Evolutionary conservation across 768 basidiomycete genomes (phyloP).

Genomic region (Kwoniella europaea): DNA sequence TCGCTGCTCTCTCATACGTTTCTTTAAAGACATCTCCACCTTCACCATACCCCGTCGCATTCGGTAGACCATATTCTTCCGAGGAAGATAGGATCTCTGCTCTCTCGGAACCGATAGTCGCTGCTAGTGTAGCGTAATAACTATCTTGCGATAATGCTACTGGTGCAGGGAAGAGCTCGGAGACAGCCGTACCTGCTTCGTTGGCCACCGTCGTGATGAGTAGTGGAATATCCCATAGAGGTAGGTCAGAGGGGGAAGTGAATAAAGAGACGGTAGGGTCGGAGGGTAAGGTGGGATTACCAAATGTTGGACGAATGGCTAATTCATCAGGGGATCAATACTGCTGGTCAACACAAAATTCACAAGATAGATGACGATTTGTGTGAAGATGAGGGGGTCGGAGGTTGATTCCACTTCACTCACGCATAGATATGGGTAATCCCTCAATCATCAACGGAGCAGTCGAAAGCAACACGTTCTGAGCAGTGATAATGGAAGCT

Average conservation of each 20-base stretch:
- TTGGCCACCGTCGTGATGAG: constrained; percentile 73
- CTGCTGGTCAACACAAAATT: too few species aligned
- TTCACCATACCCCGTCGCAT: not conserved
- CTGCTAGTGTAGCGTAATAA: constrained; percentile 25
- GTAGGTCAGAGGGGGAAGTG: constrained; percentile 66
- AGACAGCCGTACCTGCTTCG: constrained; percentile 72
- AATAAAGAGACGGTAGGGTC: constrained; percentile 63
- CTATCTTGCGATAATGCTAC: constrained; percentile 23
- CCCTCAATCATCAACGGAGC: constrained; percentile 30
- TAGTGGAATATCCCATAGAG: constrained; percentile 64
- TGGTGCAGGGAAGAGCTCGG: constrained; percentile 49
- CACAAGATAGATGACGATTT: too few species aligned
- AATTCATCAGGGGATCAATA: constrained; percentile 6
- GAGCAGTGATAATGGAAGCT: constrained; percentile 65
- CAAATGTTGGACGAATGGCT: constrained; percentile 62
- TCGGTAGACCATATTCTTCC: constrained; percentile 31
- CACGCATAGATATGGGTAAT: constrained; percentile 41
- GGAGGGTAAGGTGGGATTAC: constrained; percentile 63
- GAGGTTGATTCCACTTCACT: not conserved
- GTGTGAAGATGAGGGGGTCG: too few species aligned
- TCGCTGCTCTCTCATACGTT: constrained; percentile 38
- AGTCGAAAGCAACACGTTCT: constrained; percentile 45
- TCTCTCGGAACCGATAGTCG: constrained; percentile 28
- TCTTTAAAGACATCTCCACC: constrained; percentile 35
- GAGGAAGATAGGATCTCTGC: constrained; percentile 25